A percentile compares a stretch with the other conserved stretches of the same genome.
Conservation (phyloP, 352 stramenopile genomes). For the Pythium apleroticum region DNA sequence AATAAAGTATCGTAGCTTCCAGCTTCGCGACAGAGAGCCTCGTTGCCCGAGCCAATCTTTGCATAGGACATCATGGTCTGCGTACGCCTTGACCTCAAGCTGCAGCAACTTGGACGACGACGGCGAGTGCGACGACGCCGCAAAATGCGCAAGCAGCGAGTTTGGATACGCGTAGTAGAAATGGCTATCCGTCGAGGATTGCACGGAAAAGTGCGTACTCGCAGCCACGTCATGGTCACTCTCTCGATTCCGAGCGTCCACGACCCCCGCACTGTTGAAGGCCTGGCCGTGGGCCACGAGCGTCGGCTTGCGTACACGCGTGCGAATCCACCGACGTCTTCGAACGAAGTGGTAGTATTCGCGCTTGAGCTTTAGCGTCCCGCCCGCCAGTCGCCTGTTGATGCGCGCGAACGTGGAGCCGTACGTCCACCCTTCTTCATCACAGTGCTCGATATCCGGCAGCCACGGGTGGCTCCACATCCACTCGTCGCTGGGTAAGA, state of each 20-base stretch:
- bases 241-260: neutral
- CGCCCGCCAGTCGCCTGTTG: conserved; percentile 76
- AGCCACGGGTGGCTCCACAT: conserved; percentile 85
- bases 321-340: conserved; percentile 77
- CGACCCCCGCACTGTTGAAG: neutral
- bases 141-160: conserved; percentile 65
- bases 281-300: conserved; percentile 8
- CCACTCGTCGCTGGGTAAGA: conserved; percentile 63
- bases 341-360: conserved; percentile 83
- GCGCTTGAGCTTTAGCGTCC: conserved; percentile 71
- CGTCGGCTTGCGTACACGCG: conserved; percentile 55
- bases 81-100: conserved; percentile 61
- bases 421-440: conserved; percentile 86
- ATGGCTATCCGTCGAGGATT: conserved; percentile 28
- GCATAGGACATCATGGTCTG: conserved; percentile 64
- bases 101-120: conserved; percentile 42
- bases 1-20: conserved; percentile 86
- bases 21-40: conserved; percentile 69
- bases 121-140: conserved; percentile 30
- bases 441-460: conserved; percentile 68
- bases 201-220: neutral
- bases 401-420: conserved; percentile 81
- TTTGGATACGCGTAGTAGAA: conserved; percentile 68
- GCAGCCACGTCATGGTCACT: neutral
- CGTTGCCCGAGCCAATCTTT: conserved; percentile 78